Evolutionary conservation across 371 early-diverging fungal genomes (phyloP).

Genomic region (Rhizopus arrhizus): DNA sequence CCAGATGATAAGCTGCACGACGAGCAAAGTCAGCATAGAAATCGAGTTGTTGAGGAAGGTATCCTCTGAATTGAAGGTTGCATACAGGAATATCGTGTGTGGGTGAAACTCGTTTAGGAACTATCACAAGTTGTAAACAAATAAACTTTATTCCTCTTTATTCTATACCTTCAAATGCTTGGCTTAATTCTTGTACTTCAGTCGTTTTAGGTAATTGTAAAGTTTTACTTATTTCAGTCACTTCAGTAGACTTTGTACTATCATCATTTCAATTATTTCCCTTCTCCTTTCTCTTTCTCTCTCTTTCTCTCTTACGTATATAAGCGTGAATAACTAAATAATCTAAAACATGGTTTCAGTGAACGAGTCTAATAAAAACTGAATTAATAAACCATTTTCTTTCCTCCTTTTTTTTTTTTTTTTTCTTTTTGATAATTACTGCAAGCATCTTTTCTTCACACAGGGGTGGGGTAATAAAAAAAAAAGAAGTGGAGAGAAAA

Average conservation of each 20-base stretch:
- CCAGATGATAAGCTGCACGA: slow-evolving; percentile 76
- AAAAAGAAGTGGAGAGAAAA: not conserved
- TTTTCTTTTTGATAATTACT: not conserved
- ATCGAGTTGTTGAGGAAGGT: slow-evolving; percentile 81
- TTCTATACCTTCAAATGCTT: slow-evolving; percentile 34
- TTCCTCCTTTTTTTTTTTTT: not conserved
- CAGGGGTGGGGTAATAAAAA: not conserved
- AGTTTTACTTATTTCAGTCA: slow-evolving; percentile 7
- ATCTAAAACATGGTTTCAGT: not conserved
- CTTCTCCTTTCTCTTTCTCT: not conserved
- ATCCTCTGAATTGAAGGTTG: slow-evolving; percentile 73
- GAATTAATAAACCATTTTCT: not conserved
- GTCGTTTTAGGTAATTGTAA: slow-evolving; percentile 26
- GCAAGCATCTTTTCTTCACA: not conserved
- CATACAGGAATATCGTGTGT: slow-evolving; percentile 71
- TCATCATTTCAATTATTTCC: not conserved
- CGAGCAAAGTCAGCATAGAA: slow-evolving; percentile 86
- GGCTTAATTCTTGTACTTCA: slow-evolving; percentile 25
- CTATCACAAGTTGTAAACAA: slow-evolving; percentile 15
- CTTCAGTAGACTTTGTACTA: not conserved
- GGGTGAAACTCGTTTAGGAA: slow-evolving; percentile 47
- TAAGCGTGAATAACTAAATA: not conserved
- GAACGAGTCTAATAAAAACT: not conserved
- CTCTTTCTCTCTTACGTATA: not conserved
- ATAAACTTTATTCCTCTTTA: not conserved